These are phyloP conservation scores for Fistulinella prunicolor DNA, from an alignment of 768 basidiomycete genomes.

Conservation along the genomic window DNA sequence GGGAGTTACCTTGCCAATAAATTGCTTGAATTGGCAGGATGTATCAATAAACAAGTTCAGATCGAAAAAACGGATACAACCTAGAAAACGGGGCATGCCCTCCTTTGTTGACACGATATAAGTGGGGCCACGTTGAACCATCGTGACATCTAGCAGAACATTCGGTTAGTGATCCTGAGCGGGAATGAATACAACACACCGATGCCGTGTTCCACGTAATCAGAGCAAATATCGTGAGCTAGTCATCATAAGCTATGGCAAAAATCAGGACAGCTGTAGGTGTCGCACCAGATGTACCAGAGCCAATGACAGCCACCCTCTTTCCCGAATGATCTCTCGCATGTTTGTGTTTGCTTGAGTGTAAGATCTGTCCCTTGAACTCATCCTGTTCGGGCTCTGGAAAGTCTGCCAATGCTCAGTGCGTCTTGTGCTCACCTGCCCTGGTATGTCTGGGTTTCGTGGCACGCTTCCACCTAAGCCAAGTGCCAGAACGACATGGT, in stretches of 20 bases:
- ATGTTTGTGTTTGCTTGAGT: slow-evolving; percentile 55
- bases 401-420: neutral
- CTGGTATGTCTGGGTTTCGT: slow-evolving; percentile 44
- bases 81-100: slow-evolving; percentile 31
- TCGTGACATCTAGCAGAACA: slow-evolving; percentile 38
- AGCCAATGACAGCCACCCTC: slow-evolving; percentile 68
- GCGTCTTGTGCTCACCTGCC: slow-evolving; percentile 33
- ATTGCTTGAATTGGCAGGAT: slow-evolving; percentile 17
- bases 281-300: slow-evolving; percentile 54
- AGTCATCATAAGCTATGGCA: neutral
- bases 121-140: slow-evolving; percentile 51
- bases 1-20: slow-evolving; percentile 46
- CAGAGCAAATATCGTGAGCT: slow-evolving; percentile 51
- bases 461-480: slow-evolving; percentile 48
- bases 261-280: slow-evolving; percentile 15
- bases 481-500: slow-evolving; percentile 47
- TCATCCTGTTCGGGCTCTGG: slow-evolving; percentile 37
- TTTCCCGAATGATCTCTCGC: slow-evolving; percentile 61
- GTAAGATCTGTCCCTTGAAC: slow-evolving; percentile 62
- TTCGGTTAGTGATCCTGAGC: no score
- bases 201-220: slow-evolving; percentile 43
- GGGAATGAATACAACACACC: slow-evolving; percentile 33
- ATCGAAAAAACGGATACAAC: slow-evolving; percentile 15
- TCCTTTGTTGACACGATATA: slow-evolving; percentile 49
- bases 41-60: slow-evolving; percentile 4